A percentile compares a stretch with the other conserved stretches of the same genome.
Evolutionary conservation across 495 filamentous ascomycete species (phyloP).

Genomic region (Gamarada debralockiae): DNA sequence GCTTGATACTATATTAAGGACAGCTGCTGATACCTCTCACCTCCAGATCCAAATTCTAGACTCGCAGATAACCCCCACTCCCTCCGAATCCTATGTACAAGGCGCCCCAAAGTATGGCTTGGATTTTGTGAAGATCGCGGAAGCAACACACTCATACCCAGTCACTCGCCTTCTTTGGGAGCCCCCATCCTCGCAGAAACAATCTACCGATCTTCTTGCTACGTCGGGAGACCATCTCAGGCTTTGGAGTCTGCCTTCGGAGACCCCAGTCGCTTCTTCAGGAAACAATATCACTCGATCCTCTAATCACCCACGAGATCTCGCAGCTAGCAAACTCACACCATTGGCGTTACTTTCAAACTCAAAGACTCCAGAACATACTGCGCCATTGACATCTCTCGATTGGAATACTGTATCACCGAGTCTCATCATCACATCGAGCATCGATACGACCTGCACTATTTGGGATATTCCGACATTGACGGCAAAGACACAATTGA

Average conservation of each 20-base stretch:
- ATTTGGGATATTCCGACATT: constrained; percentile 99
- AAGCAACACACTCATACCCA: constrained; percentile 96
- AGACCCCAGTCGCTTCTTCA: constrained; percentile 44
- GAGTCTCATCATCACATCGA: constrained; percentile 95
- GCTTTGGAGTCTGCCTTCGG: constrained; percentile 81
- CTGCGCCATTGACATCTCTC: constrained; percentile 89
- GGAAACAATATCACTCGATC: constrained; percentile 74
- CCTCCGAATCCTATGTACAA: constrained; percentile 65
- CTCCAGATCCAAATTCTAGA: constrained; percentile 95
- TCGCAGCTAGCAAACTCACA: constrained; percentile 78
- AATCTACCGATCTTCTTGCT: constrained; percentile 91
- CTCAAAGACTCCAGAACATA: constrained; percentile 97
- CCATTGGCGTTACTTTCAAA: constrained; percentile 93
- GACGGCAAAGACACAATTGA: constrained; percentile 96
- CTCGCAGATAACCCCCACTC: constrained; percentile 68
- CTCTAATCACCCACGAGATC: constrained; percentile 57
- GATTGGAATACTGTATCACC: constrained; percentile 98
- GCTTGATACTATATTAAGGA: not conserved
- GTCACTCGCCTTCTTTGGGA: constrained; percentile 97
- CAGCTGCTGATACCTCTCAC: not conserved
- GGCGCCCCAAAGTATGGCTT: constrained; percentile 68
- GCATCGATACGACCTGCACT: constrained; percentile 99
- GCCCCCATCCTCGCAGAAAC: constrained; percentile 93
- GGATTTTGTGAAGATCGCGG: constrained; percentile 92
- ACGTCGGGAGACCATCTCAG: constrained; percentile 96